These are phyloP conservation scores for Ustilago loliicola DNA, from an alignment of 1,284 basidiomycete genomes.

Conservation along the genomic window DNA sequence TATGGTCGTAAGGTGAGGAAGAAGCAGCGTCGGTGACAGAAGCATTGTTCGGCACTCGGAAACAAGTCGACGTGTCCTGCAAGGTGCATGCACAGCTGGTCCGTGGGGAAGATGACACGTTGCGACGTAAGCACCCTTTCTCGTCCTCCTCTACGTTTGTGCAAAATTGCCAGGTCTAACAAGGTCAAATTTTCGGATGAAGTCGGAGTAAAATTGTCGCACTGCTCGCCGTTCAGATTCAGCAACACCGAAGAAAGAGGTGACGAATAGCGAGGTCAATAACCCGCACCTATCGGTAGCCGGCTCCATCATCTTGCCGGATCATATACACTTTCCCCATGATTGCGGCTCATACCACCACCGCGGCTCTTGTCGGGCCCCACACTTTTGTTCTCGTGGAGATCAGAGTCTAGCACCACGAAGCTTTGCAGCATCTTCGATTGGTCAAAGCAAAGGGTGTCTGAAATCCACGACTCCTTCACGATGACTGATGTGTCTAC, in stretches of 20 bases:
- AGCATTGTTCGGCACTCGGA: constrained; percentile 21
- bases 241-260: background rate
- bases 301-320: constrained; percentile 32
- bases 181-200: constrained; percentile 19
- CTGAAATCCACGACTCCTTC: no score
- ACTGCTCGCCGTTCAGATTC: background rate
- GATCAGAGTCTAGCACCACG: background rate
- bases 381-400: background rate
- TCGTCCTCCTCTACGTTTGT: background rate
- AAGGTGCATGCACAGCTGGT: background rate
- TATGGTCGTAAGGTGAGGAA: background rate
- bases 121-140: background rate
- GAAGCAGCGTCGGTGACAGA: background rate
- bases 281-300: constrained; percentile 14
- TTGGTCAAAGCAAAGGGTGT: no score
- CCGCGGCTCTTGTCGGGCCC: constrained; percentile 25
- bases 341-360: background rate
- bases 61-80: constrained; percentile 29
- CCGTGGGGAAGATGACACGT: constrained; percentile 1
- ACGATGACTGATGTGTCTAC: no score
- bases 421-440: no score
- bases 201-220: constrained; percentile 20
- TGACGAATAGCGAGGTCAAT: constrained; percentile 19
- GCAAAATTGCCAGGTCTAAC: background rate
- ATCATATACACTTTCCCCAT: constrained; percentile 6